Percentiles rank a stretch among this genome's conserved stretches.
Evolutionary conservation across 2,329 filamentous ascomycete species (phyloP).

Genomic region (Fusarium sp.): DNA sequence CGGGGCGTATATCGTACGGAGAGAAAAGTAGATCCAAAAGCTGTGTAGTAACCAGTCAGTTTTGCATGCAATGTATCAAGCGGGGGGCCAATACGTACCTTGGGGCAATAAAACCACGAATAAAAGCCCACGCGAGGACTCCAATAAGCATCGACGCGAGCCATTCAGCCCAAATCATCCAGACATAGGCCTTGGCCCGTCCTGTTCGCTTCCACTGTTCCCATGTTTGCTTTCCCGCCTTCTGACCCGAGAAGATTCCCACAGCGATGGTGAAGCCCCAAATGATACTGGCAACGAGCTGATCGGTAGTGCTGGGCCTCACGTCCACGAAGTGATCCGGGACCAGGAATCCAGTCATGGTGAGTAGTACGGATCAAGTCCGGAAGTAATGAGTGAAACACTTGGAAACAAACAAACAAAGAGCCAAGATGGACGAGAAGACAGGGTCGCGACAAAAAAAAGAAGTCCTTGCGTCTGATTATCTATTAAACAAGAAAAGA

Average conservation of each 20-base stretch:
- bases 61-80: background rate
- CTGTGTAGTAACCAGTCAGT: slow-evolving; percentile 8
- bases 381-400: background rate
- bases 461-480: background rate
- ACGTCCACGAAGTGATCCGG: slow-evolving; percentile 32
- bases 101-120: slow-evolving; percentile 30
- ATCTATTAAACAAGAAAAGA: slow-evolving; percentile 1
- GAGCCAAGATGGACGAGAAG: background rate
- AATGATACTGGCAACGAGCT: slow-evolving; percentile 41
- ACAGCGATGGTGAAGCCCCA: slow-evolving; percentile 41
- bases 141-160: slow-evolving; percentile 32
- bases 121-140: slow-evolving; percentile 34
- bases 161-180: slow-evolving; percentile 42
- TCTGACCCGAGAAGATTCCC: slow-evolving; percentile 32
- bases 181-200: slow-evolving; percentile 28
- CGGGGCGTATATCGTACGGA: slow-evolving; percentile 15
- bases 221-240: slow-evolving; percentile 38
- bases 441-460: background rate
- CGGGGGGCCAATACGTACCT: slow-evolving; percentile 16
- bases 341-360: slow-evolving; percentile 26
- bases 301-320: slow-evolving; percentile 23
- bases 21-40: slow-evolving; percentile 36
- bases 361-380: background rate
- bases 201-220: slow-evolving; percentile 26
- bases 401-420: background rate